Evolutionary conservation across 2,329 filamentous ascomycete genomes (phyloP).

Genomic region (Lachnellula subtilissima): DNA sequence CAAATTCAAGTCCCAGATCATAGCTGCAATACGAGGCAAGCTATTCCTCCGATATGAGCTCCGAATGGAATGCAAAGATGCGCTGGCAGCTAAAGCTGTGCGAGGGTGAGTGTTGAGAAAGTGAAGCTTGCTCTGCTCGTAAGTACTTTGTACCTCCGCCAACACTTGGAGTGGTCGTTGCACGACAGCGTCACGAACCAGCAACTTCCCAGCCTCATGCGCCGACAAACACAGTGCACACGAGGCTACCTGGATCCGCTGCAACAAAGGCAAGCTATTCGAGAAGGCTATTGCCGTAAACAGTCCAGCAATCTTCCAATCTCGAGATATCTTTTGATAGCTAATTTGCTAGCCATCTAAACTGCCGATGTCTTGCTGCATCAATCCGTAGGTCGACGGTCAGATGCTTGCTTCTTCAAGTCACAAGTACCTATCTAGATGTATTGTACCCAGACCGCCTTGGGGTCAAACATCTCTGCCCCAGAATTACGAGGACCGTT

Average conservation of each 20-base stretch:
- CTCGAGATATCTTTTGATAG: slow-evolving; percentile 20
- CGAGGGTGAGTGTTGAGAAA: slow-evolving; percentile 1
- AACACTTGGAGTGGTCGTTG: slow-evolving; percentile 17
- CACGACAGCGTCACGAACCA: slow-evolving; percentile 23
- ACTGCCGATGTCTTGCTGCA: slow-evolving; percentile 28
- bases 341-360: slow-evolving; percentile 8
- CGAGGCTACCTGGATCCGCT: slow-evolving; percentile 17
- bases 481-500: slow-evolving; percentile 8
- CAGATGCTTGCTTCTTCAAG: slow-evolving; percentile 23
- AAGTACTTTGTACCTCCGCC: slow-evolving; percentile 14
- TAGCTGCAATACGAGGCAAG: background rate
- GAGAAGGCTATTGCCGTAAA: slow-evolving; percentile 11
- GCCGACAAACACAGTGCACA: slow-evolving; percentile 11
- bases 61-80: slow-evolving; percentile 13
- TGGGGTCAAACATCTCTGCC: slow-evolving; percentile 22
- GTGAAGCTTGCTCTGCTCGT: slow-evolving; percentile 1
- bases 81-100: slow-evolving; percentile 14
- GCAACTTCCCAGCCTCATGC: slow-evolving; percentile 17
- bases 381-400: slow-evolving; percentile 27
- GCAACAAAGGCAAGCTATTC: slow-evolving; percentile 21
- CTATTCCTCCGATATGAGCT: slow-evolving; percentile 8
- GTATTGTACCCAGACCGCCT: slow-evolving; percentile 14
- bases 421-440: slow-evolving; percentile 15
- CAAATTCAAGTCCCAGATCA: background rate
- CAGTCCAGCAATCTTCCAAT: background rate